Evolutionary conservation across 179 eudicot genomes (phyloP).

Genomic region (Kewa caespitosa): DNA sequence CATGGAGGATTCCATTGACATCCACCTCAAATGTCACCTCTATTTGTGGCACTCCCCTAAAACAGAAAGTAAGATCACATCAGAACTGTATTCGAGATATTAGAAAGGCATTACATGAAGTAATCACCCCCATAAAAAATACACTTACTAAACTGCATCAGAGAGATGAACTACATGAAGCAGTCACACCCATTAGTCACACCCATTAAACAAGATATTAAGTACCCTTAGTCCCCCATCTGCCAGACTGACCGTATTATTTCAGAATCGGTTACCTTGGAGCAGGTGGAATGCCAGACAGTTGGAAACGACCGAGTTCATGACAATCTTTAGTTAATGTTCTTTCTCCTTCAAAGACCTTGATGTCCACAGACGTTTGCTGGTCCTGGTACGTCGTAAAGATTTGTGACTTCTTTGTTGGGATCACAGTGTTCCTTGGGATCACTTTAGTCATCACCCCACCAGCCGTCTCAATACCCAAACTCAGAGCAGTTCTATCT

Average conservation of each 20-base stretch:
- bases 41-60: conserved; percentile 40
- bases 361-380: conserved; percentile 35
- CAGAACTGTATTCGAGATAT: too few relatives aligned
- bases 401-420: conserved; percentile 38
- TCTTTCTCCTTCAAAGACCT: conserved; percentile 65
- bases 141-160: neutral
- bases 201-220: too few relatives aligned
- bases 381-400: conserved; percentile 37
- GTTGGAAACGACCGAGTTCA: conserved; percentile 51
- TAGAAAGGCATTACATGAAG: too few relatives aligned
- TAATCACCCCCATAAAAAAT: neutral
- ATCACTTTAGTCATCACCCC: conserved; percentile 44
- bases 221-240: too few relatives aligned
- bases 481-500: conserved; percentile 39
- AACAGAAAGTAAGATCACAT: too few relatives aligned
- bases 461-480: conserved; percentile 43
- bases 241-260: too few relatives aligned
- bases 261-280: conserved; percentile 39
- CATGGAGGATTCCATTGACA: conserved; percentile 36
- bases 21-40: conserved; percentile 46
- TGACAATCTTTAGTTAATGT: conserved; percentile 57
- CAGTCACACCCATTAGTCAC: too few relatives aligned
- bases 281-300: conserved; percentile 57
- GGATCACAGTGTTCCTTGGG: conserved; percentile 38
- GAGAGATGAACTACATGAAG: neutral